Conservation (phyloP, 257 asterid species). For the Agastache rugosa region DNA sequence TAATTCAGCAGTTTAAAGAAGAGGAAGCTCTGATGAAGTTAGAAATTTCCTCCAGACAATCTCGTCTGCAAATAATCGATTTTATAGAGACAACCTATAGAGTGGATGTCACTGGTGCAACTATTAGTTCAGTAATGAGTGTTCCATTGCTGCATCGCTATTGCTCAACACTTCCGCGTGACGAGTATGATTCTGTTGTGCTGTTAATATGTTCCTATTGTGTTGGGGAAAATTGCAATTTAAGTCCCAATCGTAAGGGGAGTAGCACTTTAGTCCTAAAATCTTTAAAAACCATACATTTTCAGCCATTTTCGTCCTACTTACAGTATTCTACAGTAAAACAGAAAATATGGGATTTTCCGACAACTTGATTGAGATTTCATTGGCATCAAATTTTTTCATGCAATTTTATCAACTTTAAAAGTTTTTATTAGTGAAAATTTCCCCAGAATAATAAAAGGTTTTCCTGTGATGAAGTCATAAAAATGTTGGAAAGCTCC, state of each 20-base stretch:
- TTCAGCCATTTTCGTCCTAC: not conserved
- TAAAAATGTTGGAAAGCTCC: not conserved
- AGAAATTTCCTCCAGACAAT: conserved; percentile 71
- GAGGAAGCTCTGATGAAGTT: conserved; percentile 80
- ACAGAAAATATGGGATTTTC: not conserved
- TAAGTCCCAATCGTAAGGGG: not conserved
- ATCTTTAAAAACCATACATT: not conserved
- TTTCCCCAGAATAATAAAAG: not conserved
- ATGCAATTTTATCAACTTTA: not conserved
- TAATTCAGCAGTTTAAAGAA: conserved; percentile 66
- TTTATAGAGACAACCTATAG: conserved; percentile 67
- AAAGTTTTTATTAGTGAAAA: not conserved
- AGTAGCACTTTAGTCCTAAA: not conserved
- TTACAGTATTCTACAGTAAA: not conserved
- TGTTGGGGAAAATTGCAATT: not conserved
- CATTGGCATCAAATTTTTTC: not conserved
- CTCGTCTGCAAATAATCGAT: conserved; percentile 46
- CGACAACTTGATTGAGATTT: not conserved
- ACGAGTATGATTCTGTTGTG: conserved; percentile 69
- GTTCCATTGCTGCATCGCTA: conserved; percentile 80
- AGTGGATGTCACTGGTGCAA: conserved; percentile 86
- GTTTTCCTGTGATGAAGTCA: not conserved
- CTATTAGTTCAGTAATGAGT: conserved; percentile 76
- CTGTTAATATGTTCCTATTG: conserved; percentile 30
- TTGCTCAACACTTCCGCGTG: conserved; percentile 91